phyloP scores from a whole-genome alignment of 1,284 basidiomycete genomes.

The Paramarasmius palmivorus region DNA sequence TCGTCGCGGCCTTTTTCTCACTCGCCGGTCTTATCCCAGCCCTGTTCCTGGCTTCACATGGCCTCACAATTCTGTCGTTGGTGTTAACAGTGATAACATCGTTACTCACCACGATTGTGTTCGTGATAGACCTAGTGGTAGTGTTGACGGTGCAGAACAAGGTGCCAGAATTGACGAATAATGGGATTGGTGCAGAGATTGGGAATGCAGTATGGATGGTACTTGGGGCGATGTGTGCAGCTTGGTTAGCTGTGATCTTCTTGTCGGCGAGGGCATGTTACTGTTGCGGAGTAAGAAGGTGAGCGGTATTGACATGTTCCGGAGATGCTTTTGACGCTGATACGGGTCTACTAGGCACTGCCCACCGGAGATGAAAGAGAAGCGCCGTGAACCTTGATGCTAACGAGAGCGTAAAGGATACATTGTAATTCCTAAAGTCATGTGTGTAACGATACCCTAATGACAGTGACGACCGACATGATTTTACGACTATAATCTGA shows the following conservation, averaged over 20 bases:
- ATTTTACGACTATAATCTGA: no score
- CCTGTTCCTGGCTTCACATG: conserved; percentile 57
- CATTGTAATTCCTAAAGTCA: no score
- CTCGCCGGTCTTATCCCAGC: conserved; percentile 53
- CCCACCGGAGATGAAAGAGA: no score
- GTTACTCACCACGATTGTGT: conserved; percentile 51
- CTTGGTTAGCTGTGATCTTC: conserved; percentile 61
- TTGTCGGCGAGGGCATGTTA: conserved; percentile 64
- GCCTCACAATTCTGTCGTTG: conserved; percentile 57
- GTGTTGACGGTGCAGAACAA: conserved; percentile 50
- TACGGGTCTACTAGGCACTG: no score
- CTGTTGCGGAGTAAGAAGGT: conserved; percentile 61
- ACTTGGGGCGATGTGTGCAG: conserved; percentile 48
- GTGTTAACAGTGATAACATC: conserved; percentile 55
- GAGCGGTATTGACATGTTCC: no score
- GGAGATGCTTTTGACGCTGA: no score
- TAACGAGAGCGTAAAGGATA: no score
- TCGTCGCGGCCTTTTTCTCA: conserved; percentile 58
- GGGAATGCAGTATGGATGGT: conserved; percentile 78
- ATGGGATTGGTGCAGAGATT: conserved; percentile 49
- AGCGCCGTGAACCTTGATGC: no score
- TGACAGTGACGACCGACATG: no score
- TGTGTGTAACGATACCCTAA: no score
- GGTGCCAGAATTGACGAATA: conserved; percentile 40
- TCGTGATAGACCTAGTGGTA: conserved; percentile 62